Evolutionary conservation across 2,329 filamentous ascomycete genomes (phyloP).

Genomic region (Aspergillus fischeri): DNA sequence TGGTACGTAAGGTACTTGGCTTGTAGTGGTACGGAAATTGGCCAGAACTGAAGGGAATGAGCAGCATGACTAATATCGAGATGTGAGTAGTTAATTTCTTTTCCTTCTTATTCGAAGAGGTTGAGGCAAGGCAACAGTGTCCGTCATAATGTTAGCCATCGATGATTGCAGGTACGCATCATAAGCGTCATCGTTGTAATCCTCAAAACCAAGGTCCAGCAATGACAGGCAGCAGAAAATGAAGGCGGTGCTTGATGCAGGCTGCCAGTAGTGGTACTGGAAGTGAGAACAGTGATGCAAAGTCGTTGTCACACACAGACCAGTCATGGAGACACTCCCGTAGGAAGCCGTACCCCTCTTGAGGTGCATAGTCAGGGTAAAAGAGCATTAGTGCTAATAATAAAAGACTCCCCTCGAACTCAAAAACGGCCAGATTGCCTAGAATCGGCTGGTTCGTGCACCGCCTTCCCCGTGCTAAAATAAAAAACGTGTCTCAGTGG

Average conservation of each 20-base stretch:
- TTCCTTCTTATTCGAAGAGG: background rate
- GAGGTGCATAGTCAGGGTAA: background rate
- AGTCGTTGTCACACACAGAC: slow-evolving; percentile 7
- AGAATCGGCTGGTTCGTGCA: background rate
- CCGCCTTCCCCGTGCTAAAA: background rate
- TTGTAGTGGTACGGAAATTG: background rate
- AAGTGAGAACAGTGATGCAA: slow-evolving; percentile 9
- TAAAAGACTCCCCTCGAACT: background rate
- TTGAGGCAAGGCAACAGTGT: background rate
- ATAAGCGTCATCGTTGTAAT: background rate
- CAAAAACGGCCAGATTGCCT: background rate
- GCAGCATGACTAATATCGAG: background rate
- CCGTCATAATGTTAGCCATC: background rate
- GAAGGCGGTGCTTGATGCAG: background rate
- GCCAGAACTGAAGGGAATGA: background rate
- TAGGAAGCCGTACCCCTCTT: background rate
- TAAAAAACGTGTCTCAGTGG: background rate
- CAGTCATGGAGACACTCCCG: background rate
- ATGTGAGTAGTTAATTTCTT: background rate
- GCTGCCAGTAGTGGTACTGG: background rate
- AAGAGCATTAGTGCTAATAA: background rate
- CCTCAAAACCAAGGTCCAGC: background rate
- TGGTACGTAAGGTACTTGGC: background rate
- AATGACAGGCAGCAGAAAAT: background rate
- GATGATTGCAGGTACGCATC: background rate